Evolutionary conservation across 768 basidiomycete genomes (phyloP).

Genomic region (Phlegmacium glaucopus): DNA sequence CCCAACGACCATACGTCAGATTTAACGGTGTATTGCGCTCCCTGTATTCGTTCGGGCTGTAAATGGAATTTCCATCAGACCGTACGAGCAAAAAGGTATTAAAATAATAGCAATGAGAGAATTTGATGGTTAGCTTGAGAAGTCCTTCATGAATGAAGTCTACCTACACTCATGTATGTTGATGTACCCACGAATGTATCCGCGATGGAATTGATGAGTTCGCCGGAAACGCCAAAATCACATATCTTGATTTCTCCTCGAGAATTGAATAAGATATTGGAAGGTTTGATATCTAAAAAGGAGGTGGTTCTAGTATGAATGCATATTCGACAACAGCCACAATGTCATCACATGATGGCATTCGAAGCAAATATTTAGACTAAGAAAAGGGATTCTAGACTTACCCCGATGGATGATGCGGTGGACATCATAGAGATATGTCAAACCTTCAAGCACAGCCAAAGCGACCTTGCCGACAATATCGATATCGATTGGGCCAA

Average conservation of each 20-base stretch:
- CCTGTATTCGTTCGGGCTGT: slow-evolving; percentile 98
- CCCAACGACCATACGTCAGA: slow-evolving; percentile 99
- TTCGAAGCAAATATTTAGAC: slow-evolving; percentile 1
- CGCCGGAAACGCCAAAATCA: slow-evolving; percentile 98
- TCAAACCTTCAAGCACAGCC: slow-evolving; percentile 91
- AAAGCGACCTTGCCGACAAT: slow-evolving; percentile 93
- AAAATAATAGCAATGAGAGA: neutral
- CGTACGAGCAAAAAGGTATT: neutral
- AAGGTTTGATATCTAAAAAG: slow-evolving; percentile 91
- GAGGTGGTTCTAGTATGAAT: slow-evolving; percentile 8
- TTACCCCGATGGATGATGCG: slow-evolving; percentile 97
- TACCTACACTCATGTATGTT: slow-evolving; percentile 97
- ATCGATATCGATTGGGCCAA: slow-evolving; percentile 89
- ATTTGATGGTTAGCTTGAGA: slow-evolving; percentile 8
- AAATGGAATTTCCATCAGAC: slow-evolving; percentile 7
- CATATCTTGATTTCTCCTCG: slow-evolving; percentile 97
- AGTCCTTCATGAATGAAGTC: slow-evolving; percentile 3
- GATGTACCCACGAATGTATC: slow-evolving; percentile 99
- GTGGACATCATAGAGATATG: slow-evolving; percentile 96
- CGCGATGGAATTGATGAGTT: slow-evolving; percentile 97
- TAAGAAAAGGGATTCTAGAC: slow-evolving; percentile 23
- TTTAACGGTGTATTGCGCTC: slow-evolving; percentile 97
- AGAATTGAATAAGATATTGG: slow-evolving; percentile 95
- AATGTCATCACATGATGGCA: slow-evolving; percentile 19
- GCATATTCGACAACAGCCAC: slow-evolving; percentile 1